phyloP scores from a whole-genome alignment of 768 basidiomycete species.

The Lepiota subincarnata region DNA sequence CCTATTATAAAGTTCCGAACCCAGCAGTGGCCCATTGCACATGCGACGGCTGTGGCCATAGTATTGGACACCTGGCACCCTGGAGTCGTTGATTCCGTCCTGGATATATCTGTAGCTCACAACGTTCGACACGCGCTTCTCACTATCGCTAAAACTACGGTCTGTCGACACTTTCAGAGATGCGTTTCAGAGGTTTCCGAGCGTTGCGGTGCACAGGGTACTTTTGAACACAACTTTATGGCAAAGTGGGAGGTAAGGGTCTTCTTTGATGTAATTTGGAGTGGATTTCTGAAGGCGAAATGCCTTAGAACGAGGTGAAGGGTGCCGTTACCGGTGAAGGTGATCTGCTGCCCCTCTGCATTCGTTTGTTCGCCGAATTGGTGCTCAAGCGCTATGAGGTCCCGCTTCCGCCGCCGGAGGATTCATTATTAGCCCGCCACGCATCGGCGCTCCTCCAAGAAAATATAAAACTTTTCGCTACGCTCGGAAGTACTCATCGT shows the following conservation, averaged over 20 bases:
- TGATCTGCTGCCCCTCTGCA: slow-evolving; percentile 48
- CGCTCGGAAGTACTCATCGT: slow-evolving; percentile 41
- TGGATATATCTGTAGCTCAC: slow-evolving; percentile 34
- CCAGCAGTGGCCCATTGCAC: too few relatives aligned
- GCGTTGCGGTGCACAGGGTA: too few relatives aligned
- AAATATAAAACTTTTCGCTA: slow-evolving; percentile 34
- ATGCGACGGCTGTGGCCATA: slow-evolving; percentile 43
- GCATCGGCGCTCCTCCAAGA: slow-evolving; percentile 42
- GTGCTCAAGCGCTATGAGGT: slow-evolving; percentile 50
- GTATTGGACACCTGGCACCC: slow-evolving; percentile 50
- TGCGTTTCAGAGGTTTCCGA: too few relatives aligned
- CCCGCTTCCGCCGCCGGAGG: slow-evolving; percentile 44
- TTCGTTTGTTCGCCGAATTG: slow-evolving; percentile 56
- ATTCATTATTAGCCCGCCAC: slow-evolving; percentile 53
- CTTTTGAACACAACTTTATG: too few relatives aligned
- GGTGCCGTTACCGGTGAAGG: slow-evolving; percentile 59
- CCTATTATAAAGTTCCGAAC: slow-evolving; percentile 63
- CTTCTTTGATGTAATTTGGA: background rate
- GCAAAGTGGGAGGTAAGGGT: slow-evolving; percentile 44
- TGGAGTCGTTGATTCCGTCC: slow-evolving; percentile 29
- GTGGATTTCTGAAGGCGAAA: slow-evolving; percentile 15
- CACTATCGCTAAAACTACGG: slow-evolving; percentile 51
- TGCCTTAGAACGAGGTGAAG: slow-evolving; percentile 39
- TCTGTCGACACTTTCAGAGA: slow-evolving; percentile 54
- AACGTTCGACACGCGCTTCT: slow-evolving; percentile 53